These are phyloP conservation scores for Talaromyces stipitatus DNA, from an alignment of 495 filamentous ascomycete species.

Conservation along the genomic window DNA sequence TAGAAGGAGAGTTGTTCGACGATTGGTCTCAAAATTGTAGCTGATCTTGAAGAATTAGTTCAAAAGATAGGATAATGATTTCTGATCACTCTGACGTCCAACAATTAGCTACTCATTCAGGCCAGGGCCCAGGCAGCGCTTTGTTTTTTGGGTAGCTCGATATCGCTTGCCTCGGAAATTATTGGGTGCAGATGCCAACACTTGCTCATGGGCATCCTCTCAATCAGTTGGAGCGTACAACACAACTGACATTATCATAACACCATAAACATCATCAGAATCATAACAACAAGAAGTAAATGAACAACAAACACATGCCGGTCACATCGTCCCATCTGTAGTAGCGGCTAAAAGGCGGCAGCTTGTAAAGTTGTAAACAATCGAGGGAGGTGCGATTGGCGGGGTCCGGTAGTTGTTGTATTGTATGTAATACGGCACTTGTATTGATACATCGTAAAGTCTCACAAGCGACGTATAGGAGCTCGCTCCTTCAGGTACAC, in stretches of 20 bases:
- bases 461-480: background rate
- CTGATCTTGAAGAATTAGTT: background rate
- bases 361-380: slow-evolving; percentile 4
- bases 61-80: background rate
- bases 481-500: background rate
- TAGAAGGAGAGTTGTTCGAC: background rate
- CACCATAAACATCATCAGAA: background rate
- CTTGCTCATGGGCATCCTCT: background rate
- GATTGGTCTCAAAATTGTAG: background rate
- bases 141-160: background rate
- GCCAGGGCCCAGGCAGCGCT: too few species aligned
- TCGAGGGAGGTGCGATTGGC: slow-evolving; percentile 2
- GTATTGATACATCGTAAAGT: background rate
- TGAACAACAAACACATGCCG: background rate
- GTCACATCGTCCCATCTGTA: background rate
- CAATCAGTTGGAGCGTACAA: background rate
- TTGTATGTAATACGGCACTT: background rate
- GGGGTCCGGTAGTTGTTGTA: background rate
- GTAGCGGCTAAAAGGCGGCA: background rate
- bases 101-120: background rate
- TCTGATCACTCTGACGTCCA: background rate
- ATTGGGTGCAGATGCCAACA: background rate
- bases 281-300: background rate
- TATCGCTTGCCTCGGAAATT: background rate
- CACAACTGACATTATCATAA: background rate